These are phyloP conservation scores for Penicillium herquei DNA, from an alignment of 495 filamentous ascomycete genomes.

Conservation along the genomic window DNA sequence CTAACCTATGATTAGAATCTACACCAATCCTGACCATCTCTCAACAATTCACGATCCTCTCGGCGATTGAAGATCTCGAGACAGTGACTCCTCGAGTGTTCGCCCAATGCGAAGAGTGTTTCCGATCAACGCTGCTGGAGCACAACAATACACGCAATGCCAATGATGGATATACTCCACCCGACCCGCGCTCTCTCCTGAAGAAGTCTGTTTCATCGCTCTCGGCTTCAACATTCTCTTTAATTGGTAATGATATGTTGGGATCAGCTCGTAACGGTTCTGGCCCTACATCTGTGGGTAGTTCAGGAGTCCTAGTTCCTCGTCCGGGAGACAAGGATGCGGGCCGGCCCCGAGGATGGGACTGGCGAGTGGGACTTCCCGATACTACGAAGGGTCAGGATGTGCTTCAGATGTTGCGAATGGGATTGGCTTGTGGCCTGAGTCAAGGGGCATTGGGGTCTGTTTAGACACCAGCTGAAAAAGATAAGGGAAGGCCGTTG, in stretches of 20 bases:
- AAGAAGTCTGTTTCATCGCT: slow-evolving; percentile 63
- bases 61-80: slow-evolving; percentile 79
- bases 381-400: slow-evolving; percentile 60
- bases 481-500: background rate
- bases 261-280: slow-evolving; percentile 46
- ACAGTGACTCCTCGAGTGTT: slow-evolving; percentile 70
- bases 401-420: slow-evolving; percentile 66
- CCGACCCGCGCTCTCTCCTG: slow-evolving; percentile 61
- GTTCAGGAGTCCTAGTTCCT: slow-evolving; percentile 55
- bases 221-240: slow-evolving; percentile 56
- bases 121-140: slow-evolving; percentile 50
- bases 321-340: slow-evolving; percentile 38
- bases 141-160: slow-evolving; percentile 43
- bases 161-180: slow-evolving; percentile 39
- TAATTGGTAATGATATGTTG: slow-evolving; percentile 72
- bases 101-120: slow-evolving; percentile 66
- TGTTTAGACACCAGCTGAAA: slow-evolving; percentile 16
- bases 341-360: slow-evolving; percentile 64
- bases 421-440: slow-evolving; percentile 68
- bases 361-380: slow-evolving; percentile 70
- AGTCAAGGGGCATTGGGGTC: slow-evolving; percentile 35
- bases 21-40: slow-evolving; percentile 44
- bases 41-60: slow-evolving; percentile 73
- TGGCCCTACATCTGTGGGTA: slow-evolving; percentile 44
- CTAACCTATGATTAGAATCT: slow-evolving; percentile 31